These are phyloP conservation scores for Citrus cavaleriei DNA, from an alignment of 345 rosid genomes.

Conservation along the genomic window DNA sequence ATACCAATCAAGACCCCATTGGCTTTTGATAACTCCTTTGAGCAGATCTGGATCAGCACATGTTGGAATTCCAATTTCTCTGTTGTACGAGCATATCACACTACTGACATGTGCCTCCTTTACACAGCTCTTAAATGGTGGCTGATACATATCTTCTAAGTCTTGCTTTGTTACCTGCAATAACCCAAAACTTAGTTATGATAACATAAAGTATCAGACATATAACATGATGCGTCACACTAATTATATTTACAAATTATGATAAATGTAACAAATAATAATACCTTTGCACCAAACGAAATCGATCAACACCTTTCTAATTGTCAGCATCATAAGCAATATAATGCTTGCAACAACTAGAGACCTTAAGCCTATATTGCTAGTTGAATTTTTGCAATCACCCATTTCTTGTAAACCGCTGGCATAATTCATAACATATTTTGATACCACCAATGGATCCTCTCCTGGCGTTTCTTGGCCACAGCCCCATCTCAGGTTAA, in stretches of 20 bases:
- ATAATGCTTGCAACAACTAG: constrained; percentile 43
- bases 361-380: constrained; percentile 31
- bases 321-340: constrained; percentile 44
- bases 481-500: constrained; percentile 51
- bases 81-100: constrained; percentile 43
- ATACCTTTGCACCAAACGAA: constrained; percentile 38
- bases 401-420: constrained; percentile 26
- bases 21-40: constrained; percentile 26
- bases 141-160: constrained; percentile 43
- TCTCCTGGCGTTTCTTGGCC: constrained; percentile 44
- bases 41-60: constrained; percentile 37
- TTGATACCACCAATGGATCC: constrained; percentile 40
- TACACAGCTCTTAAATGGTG: constrained; percentile 39
- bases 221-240: too few species aligned
- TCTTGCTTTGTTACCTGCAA: constrained; percentile 43
- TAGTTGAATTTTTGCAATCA: constrained; percentile 5
- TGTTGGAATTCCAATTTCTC: constrained; percentile 38
- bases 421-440: constrained; percentile 22
- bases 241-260: too few species aligned
- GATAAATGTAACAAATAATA: too few species aligned
- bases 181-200: not conserved
- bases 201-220: too few species aligned
- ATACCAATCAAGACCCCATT: constrained; percentile 45
- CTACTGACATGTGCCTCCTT: constrained; percentile 34
- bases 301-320: constrained; percentile 31